phyloP scores from a whole-genome alignment of 169 alveolate species.

The Amoebophrya sp. region DNA sequence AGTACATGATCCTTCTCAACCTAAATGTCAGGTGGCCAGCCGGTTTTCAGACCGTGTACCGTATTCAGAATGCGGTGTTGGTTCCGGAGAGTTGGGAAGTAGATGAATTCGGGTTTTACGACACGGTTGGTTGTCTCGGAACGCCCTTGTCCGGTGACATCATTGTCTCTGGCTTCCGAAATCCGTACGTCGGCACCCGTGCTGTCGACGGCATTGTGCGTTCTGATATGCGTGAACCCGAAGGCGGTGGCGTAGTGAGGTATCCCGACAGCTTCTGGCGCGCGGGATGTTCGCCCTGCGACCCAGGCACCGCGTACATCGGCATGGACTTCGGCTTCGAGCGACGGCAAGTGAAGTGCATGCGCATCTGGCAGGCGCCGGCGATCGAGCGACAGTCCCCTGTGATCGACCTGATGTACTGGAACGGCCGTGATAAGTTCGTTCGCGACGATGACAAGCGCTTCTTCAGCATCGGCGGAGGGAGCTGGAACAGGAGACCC shows the following conservation, averaged over 20 bases:
- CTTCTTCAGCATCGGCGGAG: slow-evolving; percentile 17
- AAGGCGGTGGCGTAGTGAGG: not conserved
- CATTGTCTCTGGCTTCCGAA: not conserved
- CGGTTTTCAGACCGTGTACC: not conserved
- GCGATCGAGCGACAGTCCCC: not conserved
- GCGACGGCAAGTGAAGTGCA: not conserved
- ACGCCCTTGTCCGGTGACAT: not conserved
- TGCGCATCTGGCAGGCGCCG: not conserved
- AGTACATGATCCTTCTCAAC: not conserved
- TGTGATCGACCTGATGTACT: not conserved
- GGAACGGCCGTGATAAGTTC: not conserved
- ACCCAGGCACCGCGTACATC: not conserved
- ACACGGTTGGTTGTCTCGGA: not conserved
- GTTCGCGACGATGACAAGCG: not conserved
- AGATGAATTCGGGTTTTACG: not conserved
- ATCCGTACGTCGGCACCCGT: not conserved
- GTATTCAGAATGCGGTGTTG: not conserved
- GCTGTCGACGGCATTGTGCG: not conserved
- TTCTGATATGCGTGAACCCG: not conserved
- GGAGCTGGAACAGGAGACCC: slow-evolving; percentile 19
- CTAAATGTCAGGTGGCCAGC: not conserved
- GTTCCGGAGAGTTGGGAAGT: not conserved
- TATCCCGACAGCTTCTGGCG: not conserved
- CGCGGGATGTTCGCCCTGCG: not conserved
- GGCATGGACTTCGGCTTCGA: not conserved